phyloP scores from a whole-genome alignment of 2,329 filamentous ascomycete genomes.

The Fusarium sp. region DNA sequence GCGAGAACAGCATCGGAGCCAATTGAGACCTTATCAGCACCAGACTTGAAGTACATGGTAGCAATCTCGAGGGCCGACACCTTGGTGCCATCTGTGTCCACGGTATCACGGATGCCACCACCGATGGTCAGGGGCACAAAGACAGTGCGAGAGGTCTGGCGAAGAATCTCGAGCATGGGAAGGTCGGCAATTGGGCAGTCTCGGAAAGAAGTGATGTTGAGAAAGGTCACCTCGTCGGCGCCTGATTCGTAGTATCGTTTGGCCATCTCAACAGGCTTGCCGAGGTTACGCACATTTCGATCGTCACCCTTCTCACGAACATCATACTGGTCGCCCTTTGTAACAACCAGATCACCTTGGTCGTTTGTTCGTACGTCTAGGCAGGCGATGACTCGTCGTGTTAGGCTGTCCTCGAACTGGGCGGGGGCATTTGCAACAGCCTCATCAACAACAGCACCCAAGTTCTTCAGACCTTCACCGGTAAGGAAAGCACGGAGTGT shows the following conservation, averaged over 20 bases:
- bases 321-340: conserved; percentile 98
- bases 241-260: conserved; percentile 95
- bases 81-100: conserved; percentile 87
- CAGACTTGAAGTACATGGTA: conserved; percentile 96
- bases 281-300: conserved; percentile 86
- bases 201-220: conserved; percentile 98
- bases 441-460: conserved; percentile 55
- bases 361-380: conserved; percentile 97
- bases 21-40: conserved; percentile 97
- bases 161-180: conserved; percentile 95
- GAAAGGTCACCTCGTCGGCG: conserved; percentile 95
- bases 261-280: conserved; percentile 97
- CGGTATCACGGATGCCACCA: conserved; percentile 93
- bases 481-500: conserved; percentile 89
- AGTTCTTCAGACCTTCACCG: conserved; percentile 72
- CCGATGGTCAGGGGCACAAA: conserved; percentile 97
- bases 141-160: conserved; percentile 88
- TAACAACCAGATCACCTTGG: conserved; percentile 93
- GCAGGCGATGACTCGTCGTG: conserved; percentile 94
- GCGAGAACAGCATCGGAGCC: conserved; percentile 94
- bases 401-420: conserved; percentile 76
- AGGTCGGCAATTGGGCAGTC: conserved; percentile 93
- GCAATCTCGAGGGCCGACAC: conserved; percentile 95
- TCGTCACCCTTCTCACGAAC: conserved; percentile 86
- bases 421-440: conserved; percentile 29